Evolutionary conservation across 2,329 filamentous ascomycete species (phyloP).

Genomic region (Penicillium digitatum): DNA sequence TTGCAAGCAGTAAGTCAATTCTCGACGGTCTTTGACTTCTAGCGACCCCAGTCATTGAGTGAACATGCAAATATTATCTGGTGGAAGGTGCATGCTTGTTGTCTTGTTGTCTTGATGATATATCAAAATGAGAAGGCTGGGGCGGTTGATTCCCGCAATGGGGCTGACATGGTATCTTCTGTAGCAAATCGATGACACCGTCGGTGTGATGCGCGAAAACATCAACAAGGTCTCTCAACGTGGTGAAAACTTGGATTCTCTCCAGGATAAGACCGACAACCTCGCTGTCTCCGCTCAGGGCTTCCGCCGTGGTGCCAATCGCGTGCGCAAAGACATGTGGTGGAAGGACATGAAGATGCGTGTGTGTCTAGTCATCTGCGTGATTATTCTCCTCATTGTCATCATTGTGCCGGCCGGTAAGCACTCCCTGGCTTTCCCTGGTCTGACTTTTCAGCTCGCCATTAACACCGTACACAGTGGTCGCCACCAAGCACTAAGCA

Average conservation of each 20-base stretch:
- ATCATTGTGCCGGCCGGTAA: slow-evolving; percentile 87
- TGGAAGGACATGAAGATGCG: slow-evolving; percentile 99
- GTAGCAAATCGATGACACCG: slow-evolving; percentile 96
- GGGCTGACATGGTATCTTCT: slow-evolving; percentile 19
- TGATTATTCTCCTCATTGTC: slow-evolving; percentile 85
- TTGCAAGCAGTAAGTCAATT: slow-evolving; percentile 74
- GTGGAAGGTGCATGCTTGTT: background rate
- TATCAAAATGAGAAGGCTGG: background rate
- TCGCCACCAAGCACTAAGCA: slow-evolving; percentile 43
- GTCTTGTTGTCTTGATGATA: background rate
- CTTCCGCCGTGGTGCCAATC: slow-evolving; percentile 93
- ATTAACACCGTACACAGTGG: slow-evolving; percentile 34
- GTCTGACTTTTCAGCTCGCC: background rate
- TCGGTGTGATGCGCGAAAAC: slow-evolving; percentile 93
- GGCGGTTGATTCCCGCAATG: background rate
- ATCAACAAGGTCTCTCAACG: slow-evolving; percentile 95
- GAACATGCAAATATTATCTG: background rate
- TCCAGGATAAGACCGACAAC: slow-evolving; percentile 92
- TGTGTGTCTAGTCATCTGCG: slow-evolving; percentile 86
- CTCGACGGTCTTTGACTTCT: slow-evolving; percentile 9
- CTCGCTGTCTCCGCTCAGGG: slow-evolving; percentile 88
- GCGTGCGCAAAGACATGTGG: slow-evolving; percentile 97
- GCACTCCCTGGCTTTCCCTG: slow-evolving; percentile 28
- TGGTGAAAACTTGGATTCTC: slow-evolving; percentile 79
- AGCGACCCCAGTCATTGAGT: background rate